Evolutionary conservation across 73 alveolate species (phyloP).

Genomic region (Paramecium primaurelia): DNA sequence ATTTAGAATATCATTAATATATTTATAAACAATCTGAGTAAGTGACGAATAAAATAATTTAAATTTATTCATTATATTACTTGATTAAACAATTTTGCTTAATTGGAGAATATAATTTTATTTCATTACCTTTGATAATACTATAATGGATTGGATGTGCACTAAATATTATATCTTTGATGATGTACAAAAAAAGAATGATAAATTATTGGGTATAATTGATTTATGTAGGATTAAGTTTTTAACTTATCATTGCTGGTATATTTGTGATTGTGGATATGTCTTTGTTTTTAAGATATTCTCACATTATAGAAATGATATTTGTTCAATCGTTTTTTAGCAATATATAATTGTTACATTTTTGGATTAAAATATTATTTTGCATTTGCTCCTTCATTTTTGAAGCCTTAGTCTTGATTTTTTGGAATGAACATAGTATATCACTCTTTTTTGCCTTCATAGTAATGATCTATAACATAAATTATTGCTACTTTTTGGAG

Average conservation of each 20-base stretch:
- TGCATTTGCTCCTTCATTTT: not conserved
- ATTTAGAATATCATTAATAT: not conserved
- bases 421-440: not conserved
- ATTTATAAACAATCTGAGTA: not conserved
- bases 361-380: not conserved
- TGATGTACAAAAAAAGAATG: not conserved
- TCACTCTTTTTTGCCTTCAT: not conserved
- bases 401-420: not conserved
- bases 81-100: not conserved
- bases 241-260: not conserved
- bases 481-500: not conserved
- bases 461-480: not conserved
- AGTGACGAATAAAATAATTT: not conserved
- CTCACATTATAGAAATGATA: not conserved
- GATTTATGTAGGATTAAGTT: not conserved
- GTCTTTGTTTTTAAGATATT: not conserved
- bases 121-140: not conserved
- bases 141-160: constrained; percentile 1
- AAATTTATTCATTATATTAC: not conserved
- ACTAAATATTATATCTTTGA: not conserved
- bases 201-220: not conserved
- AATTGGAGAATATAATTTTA: not conserved
- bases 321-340: not conserved
- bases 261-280: not conserved
- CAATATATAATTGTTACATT: not conserved